Base-by-base conservation (phyloP, 768 basidiomycete species). In the Saitozyma podzolica region DNA sequence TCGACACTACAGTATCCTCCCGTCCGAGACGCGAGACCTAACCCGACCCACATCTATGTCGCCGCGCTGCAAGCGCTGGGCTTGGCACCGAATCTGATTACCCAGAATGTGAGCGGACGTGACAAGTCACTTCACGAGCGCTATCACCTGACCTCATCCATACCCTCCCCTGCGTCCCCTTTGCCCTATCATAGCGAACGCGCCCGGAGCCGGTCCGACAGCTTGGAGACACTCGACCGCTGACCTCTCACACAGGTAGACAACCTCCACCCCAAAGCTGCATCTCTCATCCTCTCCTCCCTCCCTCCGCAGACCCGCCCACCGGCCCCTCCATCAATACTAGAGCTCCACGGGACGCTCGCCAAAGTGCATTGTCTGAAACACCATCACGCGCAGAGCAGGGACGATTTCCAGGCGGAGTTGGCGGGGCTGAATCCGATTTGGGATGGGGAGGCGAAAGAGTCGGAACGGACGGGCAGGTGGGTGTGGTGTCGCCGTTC, bases 311-410 rank as follows among this genome's bases (percentile, higher is more conserved):
- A 60, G 79, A 42, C 79, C 80, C 74, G 83, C 84, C 63, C 81
- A 78, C 80, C 45, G 13, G 2, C 45, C 45, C 45, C 45, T 13
- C 45, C 45, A 6, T 47, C 76, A 56, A 86, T 92, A 50, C 81
- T 96, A 20, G 91, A 95, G 75, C 84, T 97, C 8, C 93, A 97
- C 76, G 93, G 93, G 17, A 91, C 88, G 16, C 79, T 97, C 10
- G 89, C 91, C 87, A 86, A 84, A 61, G 93, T 95, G 0, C 87
- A 86, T 63, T 97, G 93, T 73, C 85, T 75, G 40, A 59, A 81
- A 61, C 83, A 84, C 50, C 87, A 88, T 0, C 93, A 97, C 69
- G 74, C 81, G n/a, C 81, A 87, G 19, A 82, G 85, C 50, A 83
- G 93, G 43, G 82, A 84, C 16, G 81, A 78, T 0, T 97, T 91